Conservation (phyloP, 345 rosid genomes). For the Hevea brasiliensis region DNA sequence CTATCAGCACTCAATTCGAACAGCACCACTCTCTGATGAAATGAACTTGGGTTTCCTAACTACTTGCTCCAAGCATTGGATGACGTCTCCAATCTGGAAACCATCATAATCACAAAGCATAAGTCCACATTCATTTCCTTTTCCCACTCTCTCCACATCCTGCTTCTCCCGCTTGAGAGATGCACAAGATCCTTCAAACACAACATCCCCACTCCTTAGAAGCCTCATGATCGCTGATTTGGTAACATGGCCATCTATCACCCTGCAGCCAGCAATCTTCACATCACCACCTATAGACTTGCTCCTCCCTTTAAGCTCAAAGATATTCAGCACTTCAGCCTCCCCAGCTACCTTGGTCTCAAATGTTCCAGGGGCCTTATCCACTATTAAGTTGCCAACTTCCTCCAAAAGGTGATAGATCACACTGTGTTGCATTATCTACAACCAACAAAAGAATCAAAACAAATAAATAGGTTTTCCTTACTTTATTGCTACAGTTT, state of each 20-base stretch:
- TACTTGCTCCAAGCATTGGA: constrained; percentile 82
- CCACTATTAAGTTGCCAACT: constrained; percentile 77
- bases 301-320: constrained; percentile 81
- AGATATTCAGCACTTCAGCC: constrained; percentile 72
- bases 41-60: constrained; percentile 81
- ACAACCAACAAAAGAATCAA: constrained; percentile 17
- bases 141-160: constrained; percentile 78
- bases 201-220: constrained; percentile 78
- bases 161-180: constrained; percentile 89
- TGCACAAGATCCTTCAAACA: constrained; percentile 73
- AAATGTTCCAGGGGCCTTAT: constrained; percentile 77
- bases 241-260: constrained; percentile 61
- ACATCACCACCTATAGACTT: constrained; percentile 64
- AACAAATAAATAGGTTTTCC: too few species aligned
- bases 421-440: constrained; percentile 74
- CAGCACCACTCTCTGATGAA: constrained; percentile 85
- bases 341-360: constrained; percentile 84
- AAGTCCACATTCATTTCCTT: constrained; percentile 87
- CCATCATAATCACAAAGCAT: constrained; percentile 65
- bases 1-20: constrained; percentile 64
- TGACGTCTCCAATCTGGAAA: constrained; percentile 74
- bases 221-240: constrained; percentile 74
- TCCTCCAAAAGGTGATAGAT: constrained; percentile 92
- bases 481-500: too few species aligned
- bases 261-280: constrained; percentile 89